Base-by-base conservation (phyloP, 768 basidiomycete genomes). In the Suillus weaverae region DNA sequence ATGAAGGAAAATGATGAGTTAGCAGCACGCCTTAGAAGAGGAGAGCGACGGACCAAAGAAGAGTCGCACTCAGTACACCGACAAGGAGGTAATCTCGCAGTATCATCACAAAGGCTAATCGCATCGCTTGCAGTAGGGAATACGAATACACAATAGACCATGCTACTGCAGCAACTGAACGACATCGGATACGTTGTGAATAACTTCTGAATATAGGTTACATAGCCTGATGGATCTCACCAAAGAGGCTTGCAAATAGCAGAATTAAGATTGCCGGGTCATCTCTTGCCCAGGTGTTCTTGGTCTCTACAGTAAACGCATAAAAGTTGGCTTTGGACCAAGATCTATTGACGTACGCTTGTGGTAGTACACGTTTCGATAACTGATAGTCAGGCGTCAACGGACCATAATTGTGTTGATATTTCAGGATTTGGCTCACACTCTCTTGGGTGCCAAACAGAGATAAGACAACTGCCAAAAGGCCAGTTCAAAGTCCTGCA, bases 211-310 rank as follows among this genome's bases (percentile, higher is more conserved):
- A 60, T 41, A 55, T n/a, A 4, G 10, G 11, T 44, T 41, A 18
- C 26, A 30, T 22, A 33, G 26, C 26, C 26, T 26, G n/a, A 39
- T 26, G 35, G 9, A 35, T 1, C 73, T 55, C 68, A 94, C 95
- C 87, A 61, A 82, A 83, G 26, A 96, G 84, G 74, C 89, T 94
- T 51, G 85, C 90, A 57, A 86, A 85, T 51, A 98, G 89, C 57
- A 99, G 85, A 35, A 98, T 84, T 33, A 98, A 84, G 68, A 97
- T 95, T 33, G 97, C 97, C 26, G 97, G 97, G 73, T 99, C 97
- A 76, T 99, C 97, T 75, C 97, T 83, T 22, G 96, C 95, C 96
- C 96, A 98, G 18, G 92, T 94, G 75, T 99, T 97, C 83, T 97
- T 98, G 22, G 96, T 98, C 82, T 98, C 95, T 92, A 78, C 67